Percentiles rank a stretch among this genome's conserved stretches.
These are phyloP conservation scores for Fusarium pseudoanthophilum DNA, from an alignment of 2,329 filamentous ascomycete genomes.

Conservation along the genomic window DNA sequence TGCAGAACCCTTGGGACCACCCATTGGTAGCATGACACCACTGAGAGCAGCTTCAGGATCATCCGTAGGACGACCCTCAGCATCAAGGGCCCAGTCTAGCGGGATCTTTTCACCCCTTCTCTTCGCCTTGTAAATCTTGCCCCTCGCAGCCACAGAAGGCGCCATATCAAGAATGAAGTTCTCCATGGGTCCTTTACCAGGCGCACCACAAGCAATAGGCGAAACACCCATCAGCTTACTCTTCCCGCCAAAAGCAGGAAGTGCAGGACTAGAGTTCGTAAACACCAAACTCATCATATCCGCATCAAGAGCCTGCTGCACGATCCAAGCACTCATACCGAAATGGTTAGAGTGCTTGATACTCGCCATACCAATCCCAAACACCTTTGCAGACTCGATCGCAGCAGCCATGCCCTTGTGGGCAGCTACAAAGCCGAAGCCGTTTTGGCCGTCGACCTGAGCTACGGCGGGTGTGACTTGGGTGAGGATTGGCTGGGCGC, in stretches of 20 bases:
- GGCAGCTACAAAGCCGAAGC: constrained; percentile 80
- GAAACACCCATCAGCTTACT: constrained; percentile 78
- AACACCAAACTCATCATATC: constrained; percentile 77
- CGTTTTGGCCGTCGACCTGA: constrained; percentile 74
- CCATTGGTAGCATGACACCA: constrained; percentile 88
- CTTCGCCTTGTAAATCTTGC: constrained; percentile 78
- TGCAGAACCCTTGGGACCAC: constrained; percentile 82
- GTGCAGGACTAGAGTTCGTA: constrained; percentile 76
- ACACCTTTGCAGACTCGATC: constrained; percentile 70
- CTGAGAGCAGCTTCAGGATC: constrained; percentile 77
- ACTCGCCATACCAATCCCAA: constrained; percentile 80
- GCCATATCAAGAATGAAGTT: constrained; percentile 81
- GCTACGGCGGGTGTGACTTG: constrained; percentile 77
- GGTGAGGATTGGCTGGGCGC: constrained; percentile 66
- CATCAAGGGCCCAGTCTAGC: constrained; percentile 78
- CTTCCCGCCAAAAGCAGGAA: constrained; percentile 76
- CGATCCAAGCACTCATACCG: constrained; percentile 84
- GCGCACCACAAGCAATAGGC: constrained; percentile 80
- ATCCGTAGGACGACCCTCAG: constrained; percentile 73
- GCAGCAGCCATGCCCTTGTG: constrained; percentile 73
- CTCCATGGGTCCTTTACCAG: constrained; percentile 63
- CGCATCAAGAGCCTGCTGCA: constrained; percentile 79
- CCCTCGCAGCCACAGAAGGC: constrained; percentile 74
- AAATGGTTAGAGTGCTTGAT: constrained; percentile 85
- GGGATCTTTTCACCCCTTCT: constrained; percentile 76